Conservation (phyloP, 2,329 filamentous ascomycete species). For the Akanthomyces uredinophilus region DNA sequence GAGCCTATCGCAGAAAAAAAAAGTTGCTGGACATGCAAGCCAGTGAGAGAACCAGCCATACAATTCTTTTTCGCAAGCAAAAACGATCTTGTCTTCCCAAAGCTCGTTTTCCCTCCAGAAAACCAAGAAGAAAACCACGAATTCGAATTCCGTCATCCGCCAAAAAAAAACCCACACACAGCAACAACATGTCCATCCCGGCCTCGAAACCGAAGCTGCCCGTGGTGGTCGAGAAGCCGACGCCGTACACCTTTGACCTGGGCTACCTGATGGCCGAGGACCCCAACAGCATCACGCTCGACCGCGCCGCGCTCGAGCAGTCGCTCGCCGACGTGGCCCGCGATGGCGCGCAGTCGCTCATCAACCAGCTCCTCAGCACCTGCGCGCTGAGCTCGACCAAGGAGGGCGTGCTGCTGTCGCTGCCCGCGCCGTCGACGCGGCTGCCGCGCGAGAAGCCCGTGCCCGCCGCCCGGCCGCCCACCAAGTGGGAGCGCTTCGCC, state of each 20-base stretch:
- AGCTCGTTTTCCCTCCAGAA: not conserved
- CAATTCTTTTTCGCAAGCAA: not conserved
- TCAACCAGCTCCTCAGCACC: slow-evolving; percentile 91
- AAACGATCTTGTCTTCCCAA: not conserved
- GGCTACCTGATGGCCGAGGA: slow-evolving; percentile 80
- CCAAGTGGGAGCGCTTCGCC: slow-evolving; percentile 95
- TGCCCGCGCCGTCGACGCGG: slow-evolving; percentile 64
- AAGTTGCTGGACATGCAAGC: not conserved
- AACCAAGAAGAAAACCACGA: not conserved
- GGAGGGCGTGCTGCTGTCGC: slow-evolving; percentile 69
- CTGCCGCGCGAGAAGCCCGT: slow-evolving; percentile 91
- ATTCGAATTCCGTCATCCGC: not conserved
- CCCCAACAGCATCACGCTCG: slow-evolving; percentile 69
- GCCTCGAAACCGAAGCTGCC: slow-evolving; percentile 46
- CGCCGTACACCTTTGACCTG: slow-evolving; percentile 91
- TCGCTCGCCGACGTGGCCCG: slow-evolving; percentile 70
- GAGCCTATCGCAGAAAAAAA: slow-evolving; percentile 13
- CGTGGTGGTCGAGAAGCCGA: slow-evolving; percentile 71
- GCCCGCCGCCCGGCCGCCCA: slow-evolving; percentile 73
- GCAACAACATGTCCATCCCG: slow-evolving; percentile 31
- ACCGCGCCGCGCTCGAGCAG: slow-evolving; percentile 53
- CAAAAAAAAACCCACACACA: not conserved
- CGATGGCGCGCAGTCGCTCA: slow-evolving; percentile 83
- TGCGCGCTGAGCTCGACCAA: slow-evolving; percentile 69
- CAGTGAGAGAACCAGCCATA: not conserved